Evolutionary conservation across 257 asterid genomes (phyloP), one percentile per base, ranked within the genome.

Genomic region (Solanum pimpinellifolium): DNA sequence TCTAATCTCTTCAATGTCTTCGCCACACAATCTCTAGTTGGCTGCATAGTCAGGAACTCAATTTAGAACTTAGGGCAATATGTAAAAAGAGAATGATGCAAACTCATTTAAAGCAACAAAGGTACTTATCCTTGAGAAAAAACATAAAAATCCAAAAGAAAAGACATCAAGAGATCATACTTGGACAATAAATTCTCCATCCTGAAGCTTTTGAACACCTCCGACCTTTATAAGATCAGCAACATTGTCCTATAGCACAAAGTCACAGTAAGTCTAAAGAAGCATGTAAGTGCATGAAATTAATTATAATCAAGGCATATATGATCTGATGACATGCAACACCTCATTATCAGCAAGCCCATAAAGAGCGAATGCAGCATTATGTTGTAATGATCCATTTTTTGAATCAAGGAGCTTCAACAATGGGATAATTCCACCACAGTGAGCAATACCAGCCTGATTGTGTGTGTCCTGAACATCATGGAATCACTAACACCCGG

Each of bases 261-360:
- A 75, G 85, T 18, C 68, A 78, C 83, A 86, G 83, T 42, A 86
- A 86, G 74, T 73, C 74, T 47, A 49, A 56, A 77, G 82, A 52
- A 62, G 65, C 49, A 80, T 59, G 46, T 21, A 88, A 29, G 35
- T 59, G 76, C 37, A 66, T 39, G 73, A 68, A 91, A 42, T 65
- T 72, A 35, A 81, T 37, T 62, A 2, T 37, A 60, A 60, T 25
- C 73, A 77, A 80, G 41, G 46, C 14, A 83, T 80, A 74, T 56
- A 82, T 33, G 65, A 86, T 60, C 70, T 52, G 81, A 14, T 25
- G 35, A 33, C 46, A 42, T 62, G 65, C 66, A 86, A 44, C 88
- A 95, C 99, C 98, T 97, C 99, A 87, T 97, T 97, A 90, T 97
- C 99, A 37, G 99, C 98, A 90, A 97, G 99, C 73, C 99, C 99